phyloP scores from a whole-genome alignment of 2,329 filamentous ascomycete genomes.

The Graphilbum fragrans region DNA sequence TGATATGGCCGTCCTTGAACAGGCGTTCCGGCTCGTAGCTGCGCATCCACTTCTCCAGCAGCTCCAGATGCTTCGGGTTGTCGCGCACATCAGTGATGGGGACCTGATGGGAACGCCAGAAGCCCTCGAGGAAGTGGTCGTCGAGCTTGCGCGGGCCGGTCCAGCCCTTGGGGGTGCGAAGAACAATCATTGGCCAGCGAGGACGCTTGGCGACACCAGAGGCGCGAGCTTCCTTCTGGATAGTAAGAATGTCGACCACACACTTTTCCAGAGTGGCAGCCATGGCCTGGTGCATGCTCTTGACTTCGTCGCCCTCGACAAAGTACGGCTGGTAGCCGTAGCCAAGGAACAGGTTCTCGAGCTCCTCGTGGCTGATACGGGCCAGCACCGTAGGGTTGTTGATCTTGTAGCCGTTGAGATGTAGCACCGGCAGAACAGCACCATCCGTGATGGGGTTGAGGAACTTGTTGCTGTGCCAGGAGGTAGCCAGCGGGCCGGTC shows the following conservation, averaged over 20 bases:
- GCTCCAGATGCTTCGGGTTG: slow-evolving; percentile 52
- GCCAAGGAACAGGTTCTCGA: slow-evolving; percentile 55
- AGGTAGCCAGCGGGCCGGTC: slow-evolving; percentile 65
- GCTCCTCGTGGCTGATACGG: slow-evolving; percentile 61
- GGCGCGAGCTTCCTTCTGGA: slow-evolving; percentile 60
- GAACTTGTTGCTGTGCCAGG: slow-evolving; percentile 76
- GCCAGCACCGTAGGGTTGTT: slow-evolving; percentile 67
- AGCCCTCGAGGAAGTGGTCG: slow-evolving; percentile 60
- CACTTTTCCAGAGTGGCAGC: slow-evolving; percentile 63
- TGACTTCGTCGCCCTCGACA: slow-evolving; percentile 62
- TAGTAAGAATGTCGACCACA: slow-evolving; percentile 54
- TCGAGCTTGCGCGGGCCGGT: slow-evolving; percentile 62
- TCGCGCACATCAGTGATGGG: slow-evolving; percentile 58
- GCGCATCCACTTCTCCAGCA: slow-evolving; percentile 67
- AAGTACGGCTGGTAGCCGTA: slow-evolving; percentile 75
- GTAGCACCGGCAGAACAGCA: slow-evolving; percentile 64
- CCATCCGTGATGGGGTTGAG: slow-evolving; percentile 69
- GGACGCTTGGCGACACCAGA: slow-evolving; percentile 58
- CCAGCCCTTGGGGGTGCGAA: slow-evolving; percentile 72
- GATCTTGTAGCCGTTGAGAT: slow-evolving; percentile 79
- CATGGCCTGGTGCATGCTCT: slow-evolving; percentile 74
- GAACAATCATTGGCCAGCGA: slow-evolving; percentile 67
- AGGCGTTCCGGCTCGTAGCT: slow-evolving; percentile 63
- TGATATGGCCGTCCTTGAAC: slow-evolving; percentile 54
- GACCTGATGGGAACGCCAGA: slow-evolving; percentile 69